These are phyloP conservation scores for Xylaria sp. DNA, from an alignment of 2,329 filamentous ascomycete species.

Conservation along the genomic window DNA sequence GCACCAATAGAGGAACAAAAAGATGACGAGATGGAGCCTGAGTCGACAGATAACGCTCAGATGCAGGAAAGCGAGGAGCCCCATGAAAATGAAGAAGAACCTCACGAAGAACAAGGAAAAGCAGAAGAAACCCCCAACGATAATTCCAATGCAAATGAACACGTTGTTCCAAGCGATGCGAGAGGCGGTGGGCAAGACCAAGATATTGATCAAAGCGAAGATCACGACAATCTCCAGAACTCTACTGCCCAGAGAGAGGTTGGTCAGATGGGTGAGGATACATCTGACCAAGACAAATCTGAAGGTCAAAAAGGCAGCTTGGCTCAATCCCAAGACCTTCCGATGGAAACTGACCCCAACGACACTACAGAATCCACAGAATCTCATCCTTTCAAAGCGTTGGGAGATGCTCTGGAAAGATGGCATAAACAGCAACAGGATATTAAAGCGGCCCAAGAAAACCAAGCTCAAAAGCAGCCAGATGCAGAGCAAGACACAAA, in stretches of 20 bases:
- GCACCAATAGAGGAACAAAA: conserved; percentile 61
- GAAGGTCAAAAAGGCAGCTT: conserved; percentile 71
- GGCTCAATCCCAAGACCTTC: conserved; percentile 60
- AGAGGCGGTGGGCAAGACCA: conserved; percentile 74
- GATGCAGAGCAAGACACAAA: conserved; percentile 64
- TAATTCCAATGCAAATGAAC: conserved; percentile 66
- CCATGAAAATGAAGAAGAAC: conserved; percentile 50
- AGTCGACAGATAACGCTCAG: conserved; percentile 52
- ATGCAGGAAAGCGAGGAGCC: conserved; percentile 50
- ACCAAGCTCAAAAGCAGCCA: conserved; percentile 64
- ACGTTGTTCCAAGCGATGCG: conserved; percentile 71
- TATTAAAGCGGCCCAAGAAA: conserved; percentile 73
- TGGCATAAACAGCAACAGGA: conserved; percentile 92
- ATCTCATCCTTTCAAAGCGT: conserved; percentile 86
- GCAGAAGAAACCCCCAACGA: conserved; percentile 51
- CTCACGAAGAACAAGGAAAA: conserved; percentile 50
- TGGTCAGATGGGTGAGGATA: conserved; percentile 72
- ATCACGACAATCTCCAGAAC: conserved; percentile 69
- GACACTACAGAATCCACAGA: conserved; percentile 56
- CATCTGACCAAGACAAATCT: conserved; percentile 71
- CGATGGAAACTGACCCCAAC: conserved; percentile 57
- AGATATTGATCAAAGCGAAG: conserved; percentile 70
- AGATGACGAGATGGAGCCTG: conserved; percentile 65
- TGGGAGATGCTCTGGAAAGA: conserved; percentile 90
- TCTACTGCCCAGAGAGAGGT: conserved; percentile 73